A percentile compares a stretch with the other conserved stretches of the same genome.
These are phyloP conservation scores for Citropsis articulata DNA, from an alignment of 345 rosid species.

Conservation along the genomic window DNA sequence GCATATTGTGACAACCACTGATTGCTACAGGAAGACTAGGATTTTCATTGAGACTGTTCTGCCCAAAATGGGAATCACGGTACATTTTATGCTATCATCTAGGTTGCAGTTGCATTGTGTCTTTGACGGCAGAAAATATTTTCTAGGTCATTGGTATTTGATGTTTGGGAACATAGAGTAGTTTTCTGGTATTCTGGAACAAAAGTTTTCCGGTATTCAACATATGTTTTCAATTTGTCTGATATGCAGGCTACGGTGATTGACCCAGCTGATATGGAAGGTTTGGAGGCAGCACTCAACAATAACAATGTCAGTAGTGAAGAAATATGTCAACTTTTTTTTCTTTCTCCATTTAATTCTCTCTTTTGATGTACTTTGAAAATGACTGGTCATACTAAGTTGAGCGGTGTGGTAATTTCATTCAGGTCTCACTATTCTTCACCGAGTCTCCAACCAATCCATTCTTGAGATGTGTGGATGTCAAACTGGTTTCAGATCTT, in stretches of 20 bases:
- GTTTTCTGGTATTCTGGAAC: not conserved
- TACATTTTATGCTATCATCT: constrained; percentile 18
- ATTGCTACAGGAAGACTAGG: constrained; percentile 94
- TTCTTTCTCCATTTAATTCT: not conserved
- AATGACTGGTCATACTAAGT: constrained; percentile 7
- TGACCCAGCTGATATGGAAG: constrained; percentile 88
- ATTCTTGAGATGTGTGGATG: constrained; percentile 90
- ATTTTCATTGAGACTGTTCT: constrained; percentile 89
- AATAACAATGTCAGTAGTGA: constrained; percentile 57
- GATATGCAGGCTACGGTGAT: constrained; percentile 81
- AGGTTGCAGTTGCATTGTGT: constrained; percentile 1
- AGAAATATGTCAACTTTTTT: not conserved
- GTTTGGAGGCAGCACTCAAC: constrained; percentile 72
- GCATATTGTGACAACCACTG: constrained; percentile 89
- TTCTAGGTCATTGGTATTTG: not conserved
- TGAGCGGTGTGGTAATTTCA: constrained; percentile 14
- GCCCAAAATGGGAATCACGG: constrained; percentile 92
- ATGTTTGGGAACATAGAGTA: not conserved
- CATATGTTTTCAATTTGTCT: not conserved
- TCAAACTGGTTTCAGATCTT: constrained; percentile 76
- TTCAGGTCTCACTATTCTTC: constrained; percentile 89
- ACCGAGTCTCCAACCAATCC: constrained; percentile 98
- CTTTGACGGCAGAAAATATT: not conserved
- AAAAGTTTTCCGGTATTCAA: not conserved
- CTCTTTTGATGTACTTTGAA: not conserved